phyloP scores from a whole-genome alignment of 2,329 filamentous ascomycete genomes.

The Monosporascus sp. region DNA sequence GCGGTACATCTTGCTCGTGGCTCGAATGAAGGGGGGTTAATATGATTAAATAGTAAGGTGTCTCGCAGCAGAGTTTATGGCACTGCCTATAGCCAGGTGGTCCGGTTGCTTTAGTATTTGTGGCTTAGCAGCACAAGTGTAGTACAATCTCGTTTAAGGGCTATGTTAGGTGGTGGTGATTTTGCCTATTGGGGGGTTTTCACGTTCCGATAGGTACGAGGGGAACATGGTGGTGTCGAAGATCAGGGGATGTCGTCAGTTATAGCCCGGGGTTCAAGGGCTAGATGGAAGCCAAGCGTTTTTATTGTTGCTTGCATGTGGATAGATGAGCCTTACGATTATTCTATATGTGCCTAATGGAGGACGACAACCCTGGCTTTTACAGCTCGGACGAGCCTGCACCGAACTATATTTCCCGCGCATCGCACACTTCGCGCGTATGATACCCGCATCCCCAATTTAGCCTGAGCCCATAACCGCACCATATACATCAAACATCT shows the following conservation, averaged over 20 bases:
- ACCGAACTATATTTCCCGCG: no score
- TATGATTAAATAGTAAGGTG: not conserved
- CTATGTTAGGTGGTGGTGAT: not conserved
- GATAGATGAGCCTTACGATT: conserved; percentile 5
- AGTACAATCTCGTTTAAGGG: not conserved
- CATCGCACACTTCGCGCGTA: no score
- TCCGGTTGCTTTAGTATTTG: conserved; percentile 13
- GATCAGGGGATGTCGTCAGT: not conserved
- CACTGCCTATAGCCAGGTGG: conserved; percentile 14
- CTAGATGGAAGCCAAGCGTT: not conserved
- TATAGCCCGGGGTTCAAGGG: not conserved
- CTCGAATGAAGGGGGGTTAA: not conserved
- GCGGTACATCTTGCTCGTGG: no score
- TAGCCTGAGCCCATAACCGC: no score
- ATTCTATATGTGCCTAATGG: not conserved
- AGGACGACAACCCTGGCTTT: not conserved
- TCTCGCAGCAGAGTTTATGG: not conserved
- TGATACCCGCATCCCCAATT: no score
- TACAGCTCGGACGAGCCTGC: no score
- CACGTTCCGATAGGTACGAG: not conserved
- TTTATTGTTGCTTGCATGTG: not conserved
- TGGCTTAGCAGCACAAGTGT: not conserved
- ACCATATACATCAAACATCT: no score
- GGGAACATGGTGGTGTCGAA: not conserved
- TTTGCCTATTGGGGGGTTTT: not conserved